A percentile compares a stretch with the other conserved stretches of the same genome.
Conservation (phyloP, 2,329 filamentous ascomycete species). For the Botrytis cinerea region DNA sequence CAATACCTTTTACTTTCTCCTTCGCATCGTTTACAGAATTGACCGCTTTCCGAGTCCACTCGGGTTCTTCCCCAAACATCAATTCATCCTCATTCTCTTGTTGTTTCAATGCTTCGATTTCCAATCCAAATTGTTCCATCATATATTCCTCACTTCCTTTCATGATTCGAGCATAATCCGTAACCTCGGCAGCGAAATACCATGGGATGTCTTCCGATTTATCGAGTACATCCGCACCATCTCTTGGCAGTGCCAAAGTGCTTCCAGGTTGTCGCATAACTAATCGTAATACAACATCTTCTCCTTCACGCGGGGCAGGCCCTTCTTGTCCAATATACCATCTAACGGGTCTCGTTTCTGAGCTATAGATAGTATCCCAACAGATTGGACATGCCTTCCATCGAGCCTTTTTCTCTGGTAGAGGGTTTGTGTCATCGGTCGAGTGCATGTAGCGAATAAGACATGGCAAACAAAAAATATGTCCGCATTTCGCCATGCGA, state of each 20-base stretch:
- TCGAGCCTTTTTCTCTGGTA: constrained; percentile 67
- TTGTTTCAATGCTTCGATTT: constrained; percentile 70
- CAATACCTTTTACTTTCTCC: constrained; percentile 70
- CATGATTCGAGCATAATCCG: constrained; percentile 95
- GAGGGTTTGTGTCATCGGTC: constrained; percentile 62
- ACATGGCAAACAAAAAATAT: constrained; percentile 95
- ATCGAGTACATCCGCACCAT: constrained; percentile 68
- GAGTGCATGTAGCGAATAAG: constrained; percentile 95
- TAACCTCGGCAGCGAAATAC: constrained; percentile 90
- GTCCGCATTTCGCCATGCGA: constrained; percentile 94
- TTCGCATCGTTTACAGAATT: constrained; percentile 72
- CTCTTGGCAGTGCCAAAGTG: constrained; percentile 83
- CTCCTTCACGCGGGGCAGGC: constrained; percentile 75
- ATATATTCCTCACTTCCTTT: constrained; percentile 91
- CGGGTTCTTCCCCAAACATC: constrained; percentile 88
- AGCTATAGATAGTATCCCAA: constrained; percentile 89
- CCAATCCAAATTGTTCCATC: constrained; percentile 73
- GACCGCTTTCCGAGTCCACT: constrained; percentile 87
- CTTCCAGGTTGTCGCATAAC: constrained; percentile 79
- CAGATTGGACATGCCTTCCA: constrained; percentile 98
- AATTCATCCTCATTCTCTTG: constrained; percentile 89
- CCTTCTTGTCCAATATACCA: constrained; percentile 91
- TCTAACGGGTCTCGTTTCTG: constrained; percentile 83
- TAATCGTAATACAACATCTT: constrained; percentile 85
- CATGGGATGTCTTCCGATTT: constrained; percentile 81